Conservation (phyloP, 257 asterid genomes). For the Echium plantagineum region DNA sequence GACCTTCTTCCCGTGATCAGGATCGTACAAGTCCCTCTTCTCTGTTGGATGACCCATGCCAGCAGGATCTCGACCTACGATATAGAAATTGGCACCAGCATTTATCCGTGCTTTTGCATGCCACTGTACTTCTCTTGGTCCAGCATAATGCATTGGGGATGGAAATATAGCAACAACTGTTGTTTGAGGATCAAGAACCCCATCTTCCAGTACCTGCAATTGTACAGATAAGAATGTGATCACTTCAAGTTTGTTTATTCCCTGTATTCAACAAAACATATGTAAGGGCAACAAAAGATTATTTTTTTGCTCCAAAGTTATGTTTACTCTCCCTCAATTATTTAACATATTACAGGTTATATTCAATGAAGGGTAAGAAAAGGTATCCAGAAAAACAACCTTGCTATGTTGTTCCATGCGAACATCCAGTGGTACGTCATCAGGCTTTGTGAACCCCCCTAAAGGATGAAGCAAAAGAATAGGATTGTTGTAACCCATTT, state of each 20-base stretch:
- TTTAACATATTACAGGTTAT: not conserved
- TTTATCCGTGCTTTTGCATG: slow-evolving; percentile 11
- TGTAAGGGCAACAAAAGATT: no score
- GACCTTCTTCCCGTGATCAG: slow-evolving; percentile 10
- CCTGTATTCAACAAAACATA: no score
- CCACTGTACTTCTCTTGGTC: slow-evolving; percentile 11
- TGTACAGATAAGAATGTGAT: not conserved
- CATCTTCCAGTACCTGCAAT: slow-evolving; percentile 8
- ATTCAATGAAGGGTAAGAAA: not conserved
- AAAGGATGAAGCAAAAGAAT: slow-evolving; percentile 13
- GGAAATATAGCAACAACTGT: slow-evolving; percentile 10
- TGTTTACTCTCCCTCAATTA: not conserved
- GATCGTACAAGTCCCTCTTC: slow-evolving; percentile 10
- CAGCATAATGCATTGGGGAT: slow-evolving; percentile 12
- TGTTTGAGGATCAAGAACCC: slow-evolving; percentile 10
- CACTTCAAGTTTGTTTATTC: not conserved
- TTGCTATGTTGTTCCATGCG: slow-evolving; percentile 10
- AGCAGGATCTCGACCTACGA: slow-evolving; percentile 10
- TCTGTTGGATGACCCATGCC: slow-evolving; percentile 10
- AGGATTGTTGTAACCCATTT: slow-evolving; percentile 10
- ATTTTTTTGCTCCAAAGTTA: not conserved
- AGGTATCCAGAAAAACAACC: slow-evolving; percentile 1
- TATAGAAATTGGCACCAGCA: slow-evolving; percentile 10
- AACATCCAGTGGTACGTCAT: slow-evolving; percentile 7
- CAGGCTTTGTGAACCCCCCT: slow-evolving; percentile 10